Evolutionary conservation across 2,329 filamentous ascomycete genomes (phyloP), one percentile per base, ranked within the genome.

Genomic region (Sarocladiaceae sp.): DNA sequence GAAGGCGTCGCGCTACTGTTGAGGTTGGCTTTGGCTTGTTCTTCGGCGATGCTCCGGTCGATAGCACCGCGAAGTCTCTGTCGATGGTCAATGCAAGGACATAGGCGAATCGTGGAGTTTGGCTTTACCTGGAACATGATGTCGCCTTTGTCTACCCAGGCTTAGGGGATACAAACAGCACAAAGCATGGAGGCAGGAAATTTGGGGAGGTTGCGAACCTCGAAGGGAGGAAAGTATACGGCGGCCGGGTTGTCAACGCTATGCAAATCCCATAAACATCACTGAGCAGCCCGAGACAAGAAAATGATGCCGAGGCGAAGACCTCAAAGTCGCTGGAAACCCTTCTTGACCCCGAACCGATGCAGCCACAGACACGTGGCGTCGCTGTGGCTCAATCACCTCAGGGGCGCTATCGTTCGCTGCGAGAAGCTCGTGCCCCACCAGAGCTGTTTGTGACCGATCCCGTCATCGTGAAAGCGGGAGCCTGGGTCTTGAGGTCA

Each of bases 11-110:
- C 69, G 59, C 67, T 62, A 60, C 78, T 70, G 50, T 75, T 73
- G 4, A 31, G 31, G n/a, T 42, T 44, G 5, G 39, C 22, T 54
- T 89, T 87, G 53, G 90, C 88, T 71, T 96, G 90, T 72, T 97
- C 92, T 72, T 96, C 90, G 62, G 90, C 88, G 63, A 97, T 94
- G 62, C 87, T 87, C 62, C 85, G 84, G 67, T 96, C 89, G 67
- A 96, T 90, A 54, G 87, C 88, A 62, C 87, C 88, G 73, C 90
- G 88, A 61, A 96, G 76, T 75, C 88, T 83, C 88, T 94, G 65
- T 18, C 17, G 13, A 31, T 2, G 28, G 36, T 39, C 29, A 51
- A 40, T 42, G 10, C 6, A n/a, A 4, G 42, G 5, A 37, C 20
- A 33, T 10, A 13, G 31, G 18, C 36, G 28, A 29, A 20, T 28